These are phyloP conservation scores for Colletotrichum sp. DNA, from an alignment of 2,329 filamentous ascomycete species.

Conservation along the genomic window DNA sequence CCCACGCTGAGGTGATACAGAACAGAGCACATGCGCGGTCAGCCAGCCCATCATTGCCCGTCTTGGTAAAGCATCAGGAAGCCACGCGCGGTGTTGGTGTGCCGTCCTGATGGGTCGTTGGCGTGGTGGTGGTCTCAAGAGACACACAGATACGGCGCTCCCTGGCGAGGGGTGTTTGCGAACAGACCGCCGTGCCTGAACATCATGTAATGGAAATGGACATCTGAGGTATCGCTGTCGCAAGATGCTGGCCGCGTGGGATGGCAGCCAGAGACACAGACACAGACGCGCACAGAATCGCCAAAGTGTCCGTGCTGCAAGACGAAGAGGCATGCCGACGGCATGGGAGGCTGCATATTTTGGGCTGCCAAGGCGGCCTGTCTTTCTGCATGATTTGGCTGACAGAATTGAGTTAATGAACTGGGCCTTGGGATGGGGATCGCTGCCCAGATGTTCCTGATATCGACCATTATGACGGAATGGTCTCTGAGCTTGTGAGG, in stretches of 20 bases:
- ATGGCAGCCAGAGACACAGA: not conserved
- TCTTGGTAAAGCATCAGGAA: not conserved
- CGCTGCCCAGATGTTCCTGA: constrained; percentile 6
- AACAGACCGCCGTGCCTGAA: not conserved
- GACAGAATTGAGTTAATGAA: not conserved
- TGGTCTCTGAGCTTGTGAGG: not conserved
- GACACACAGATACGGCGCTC: not conserved
- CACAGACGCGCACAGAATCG: not conserved
- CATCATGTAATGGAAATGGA: not conserved
- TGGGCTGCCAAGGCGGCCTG: not conserved
- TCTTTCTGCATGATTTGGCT: not conserved
- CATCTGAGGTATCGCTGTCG: not conserved
- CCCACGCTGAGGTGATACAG: not conserved
- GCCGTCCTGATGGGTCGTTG: not conserved
- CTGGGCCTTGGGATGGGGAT: not conserved
- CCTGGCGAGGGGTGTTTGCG: not conserved
- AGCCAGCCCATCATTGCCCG: constrained; percentile 2
- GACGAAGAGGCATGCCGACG: not conserved
- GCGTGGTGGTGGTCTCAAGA: not conserved
- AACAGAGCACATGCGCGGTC: not conserved
- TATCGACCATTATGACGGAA: not conserved
- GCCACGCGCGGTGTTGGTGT: not conserved
- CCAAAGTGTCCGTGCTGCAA: not conserved
- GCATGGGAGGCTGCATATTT: not conserved
- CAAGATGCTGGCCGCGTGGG: not conserved